Evolutionary conservation across 2,329 filamentous ascomycete species (phyloP).

Genomic region (Colletotrichum zoysiae): DNA sequence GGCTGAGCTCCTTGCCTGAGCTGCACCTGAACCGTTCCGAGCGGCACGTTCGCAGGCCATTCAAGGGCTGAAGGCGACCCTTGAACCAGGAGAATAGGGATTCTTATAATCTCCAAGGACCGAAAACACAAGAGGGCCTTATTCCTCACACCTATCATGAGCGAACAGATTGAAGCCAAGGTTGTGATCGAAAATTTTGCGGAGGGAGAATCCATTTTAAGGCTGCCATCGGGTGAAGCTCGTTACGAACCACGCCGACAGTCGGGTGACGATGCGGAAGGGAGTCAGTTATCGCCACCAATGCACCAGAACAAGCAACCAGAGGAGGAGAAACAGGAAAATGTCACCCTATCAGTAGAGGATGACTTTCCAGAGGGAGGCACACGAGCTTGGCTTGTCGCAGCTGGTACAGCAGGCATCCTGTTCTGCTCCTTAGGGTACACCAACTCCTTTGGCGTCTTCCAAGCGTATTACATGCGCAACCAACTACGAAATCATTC

Average conservation of each 20-base stretch:
- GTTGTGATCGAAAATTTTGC: not conserved
- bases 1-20: not conserved
- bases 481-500: slow-evolving; percentile 44
- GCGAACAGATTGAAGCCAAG: not conserved
- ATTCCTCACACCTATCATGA: not conserved
- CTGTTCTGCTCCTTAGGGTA: slow-evolving; percentile 50
- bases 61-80: not conserved
- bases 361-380: slow-evolving; percentile 50
- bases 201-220: not conserved
- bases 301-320: not conserved
- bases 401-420: slow-evolving; percentile 50
- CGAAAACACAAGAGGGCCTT: too few relatives aligned
- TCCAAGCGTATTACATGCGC: slow-evolving; percentile 47
- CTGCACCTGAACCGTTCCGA: not conserved
- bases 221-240: not conserved
- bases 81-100: too few relatives aligned
- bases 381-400: slow-evolving; percentile 56
- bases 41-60: not conserved
- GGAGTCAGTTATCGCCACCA: not conserved
- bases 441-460: slow-evolving; percentile 47
- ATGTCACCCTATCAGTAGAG: not conserved
- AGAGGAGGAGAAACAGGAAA: slow-evolving; percentile 24
- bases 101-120: not conserved
- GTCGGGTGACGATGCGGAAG: slow-evolving; percentile 1
- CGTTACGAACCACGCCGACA: not conserved